phyloP scores from a whole-genome alignment of 2,329 filamentous ascomycete genomes.

The Purpureocillium takamizusanense region DNA sequence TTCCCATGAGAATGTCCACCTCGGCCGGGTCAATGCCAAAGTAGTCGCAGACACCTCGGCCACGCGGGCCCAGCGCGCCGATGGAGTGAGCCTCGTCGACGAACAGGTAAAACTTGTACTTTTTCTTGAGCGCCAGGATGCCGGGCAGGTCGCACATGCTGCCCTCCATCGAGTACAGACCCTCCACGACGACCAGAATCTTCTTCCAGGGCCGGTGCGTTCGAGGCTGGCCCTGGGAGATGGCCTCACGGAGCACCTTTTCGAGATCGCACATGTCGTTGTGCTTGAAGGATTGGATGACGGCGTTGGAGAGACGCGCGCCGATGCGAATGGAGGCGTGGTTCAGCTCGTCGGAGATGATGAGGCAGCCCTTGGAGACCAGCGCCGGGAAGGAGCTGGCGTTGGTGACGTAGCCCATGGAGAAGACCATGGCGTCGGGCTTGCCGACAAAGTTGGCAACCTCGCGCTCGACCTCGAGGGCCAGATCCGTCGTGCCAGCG shows the following conservation, averaged over 20 bases:
- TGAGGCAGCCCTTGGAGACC: constrained; percentile 83
- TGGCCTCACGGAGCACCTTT: constrained; percentile 76
- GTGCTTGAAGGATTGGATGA: constrained; percentile 95
- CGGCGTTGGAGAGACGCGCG: constrained; percentile 84
- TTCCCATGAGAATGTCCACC: constrained; percentile 96
- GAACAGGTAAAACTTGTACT: constrained; percentile 95
- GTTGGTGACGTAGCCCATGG: constrained; percentile 98
- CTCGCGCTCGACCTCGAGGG: constrained; percentile 80
- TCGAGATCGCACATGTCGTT: constrained; percentile 91
- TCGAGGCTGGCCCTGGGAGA: constrained; percentile 91
- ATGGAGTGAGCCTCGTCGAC: constrained; percentile 96
- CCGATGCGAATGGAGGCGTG: constrained; percentile 96
- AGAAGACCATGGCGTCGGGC: constrained; percentile 91
- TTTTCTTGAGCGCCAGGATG: constrained; percentile 76
- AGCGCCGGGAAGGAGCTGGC: constrained; percentile 86
- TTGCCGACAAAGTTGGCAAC: constrained; percentile 91
- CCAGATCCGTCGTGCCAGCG: constrained; percentile 77
- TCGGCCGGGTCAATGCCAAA: constrained; percentile 83
- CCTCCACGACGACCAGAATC: constrained; percentile 92
- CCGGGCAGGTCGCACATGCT: constrained; percentile 98
- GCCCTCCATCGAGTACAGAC: constrained; percentile 98
- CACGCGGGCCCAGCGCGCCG: constrained; percentile 79
- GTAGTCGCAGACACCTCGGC: constrained; percentile 94
- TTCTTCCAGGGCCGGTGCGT: constrained; percentile 99
- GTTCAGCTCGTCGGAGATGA: constrained; percentile 96